phyloP scores from a whole-genome alignment of 2,329 filamentous ascomycete genomes.

The Samsoniella hepiali region DNA sequence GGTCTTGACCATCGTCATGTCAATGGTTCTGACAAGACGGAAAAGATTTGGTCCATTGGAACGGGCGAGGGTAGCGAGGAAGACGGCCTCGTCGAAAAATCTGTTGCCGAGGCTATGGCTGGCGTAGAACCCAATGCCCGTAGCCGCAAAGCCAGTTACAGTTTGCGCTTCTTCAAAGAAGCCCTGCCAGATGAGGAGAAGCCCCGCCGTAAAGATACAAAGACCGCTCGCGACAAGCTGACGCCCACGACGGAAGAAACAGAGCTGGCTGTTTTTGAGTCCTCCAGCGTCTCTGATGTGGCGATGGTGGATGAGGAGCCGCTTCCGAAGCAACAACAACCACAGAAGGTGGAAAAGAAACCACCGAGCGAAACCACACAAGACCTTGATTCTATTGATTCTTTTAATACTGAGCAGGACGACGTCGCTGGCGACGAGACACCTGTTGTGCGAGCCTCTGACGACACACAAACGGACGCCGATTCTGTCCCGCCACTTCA shows the following conservation, averaged over 20 bases:
- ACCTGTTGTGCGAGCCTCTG: conserved; percentile 20
- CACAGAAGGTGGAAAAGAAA: background rate
- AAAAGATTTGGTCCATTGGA: conserved; percentile 64
- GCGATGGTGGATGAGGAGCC: background rate
- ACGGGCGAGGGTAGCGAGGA: conserved; percentile 46
- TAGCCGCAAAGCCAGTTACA: conserved; percentile 66
- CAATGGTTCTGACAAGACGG: conserved; percentile 54
- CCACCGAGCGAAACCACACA: conserved; percentile 22
- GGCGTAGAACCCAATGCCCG: conserved; percentile 61
- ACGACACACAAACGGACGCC: conserved; percentile 1
- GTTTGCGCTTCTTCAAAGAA: conserved; percentile 64
- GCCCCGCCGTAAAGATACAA: conserved; percentile 49
- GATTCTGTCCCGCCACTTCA: conserved; percentile 14
- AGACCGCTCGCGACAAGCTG: conserved; percentile 40
- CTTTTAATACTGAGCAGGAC: background rate
- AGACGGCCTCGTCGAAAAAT: conserved; percentile 61
- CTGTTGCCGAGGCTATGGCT: conserved; percentile 59
- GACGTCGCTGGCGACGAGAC: conserved; percentile 15
- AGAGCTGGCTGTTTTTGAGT: conserved; percentile 21
- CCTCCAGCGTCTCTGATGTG: conserved; percentile 13
- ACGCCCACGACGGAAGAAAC: conserved; percentile 36
- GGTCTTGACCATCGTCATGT: conserved; percentile 41
- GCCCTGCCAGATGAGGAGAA: conserved; percentile 59
- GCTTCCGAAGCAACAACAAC: background rate
- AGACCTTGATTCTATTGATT: conserved; percentile 1